Evolutionary conservation across 179 eudicot species (phyloP), one percentile per base, ranked within the genome.

Genomic region (Spergularia azorica): DNA sequence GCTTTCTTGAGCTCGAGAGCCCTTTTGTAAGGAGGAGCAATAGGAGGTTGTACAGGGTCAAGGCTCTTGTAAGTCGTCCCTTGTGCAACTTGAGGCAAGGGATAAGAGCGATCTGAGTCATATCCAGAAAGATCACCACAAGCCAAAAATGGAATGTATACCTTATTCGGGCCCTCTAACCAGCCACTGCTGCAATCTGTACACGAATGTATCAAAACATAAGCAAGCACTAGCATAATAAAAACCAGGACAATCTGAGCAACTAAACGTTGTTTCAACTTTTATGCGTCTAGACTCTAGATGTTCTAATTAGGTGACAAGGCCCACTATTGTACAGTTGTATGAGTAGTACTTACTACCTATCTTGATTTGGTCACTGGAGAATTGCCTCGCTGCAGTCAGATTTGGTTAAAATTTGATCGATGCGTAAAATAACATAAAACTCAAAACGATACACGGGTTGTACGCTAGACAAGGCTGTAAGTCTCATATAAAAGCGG

Each of bases 41-140:
- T 95, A 0, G 98, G 98, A 11, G 97, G 98, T 73, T 95, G 98
- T 9, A 95, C 87, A 0, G 98, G 98, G 83, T 93, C 97, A 78
- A 95, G 85, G 84, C 90, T 89, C 83, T 83, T 85, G 84, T 94
- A 94, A 14, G 90, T 83, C 67, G 90, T 83, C 67, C 98, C 98
- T 68, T 89, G 87, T 4, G 89, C 89, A 59, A 70, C 85, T 82
- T 80, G 89, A 71, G 98, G 87, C 67, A 95, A 92, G 0, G 97
- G 98, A 76, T 95, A 95, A n/a, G 98, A 95, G 39, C 93, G 90
- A 76, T 95, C 98, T 0, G 98, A 95, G 80, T 95, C 98, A 20
- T 93, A 95, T 67, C 98, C 98, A 32, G 85, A 82, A 15, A 95
- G 91, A 81, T 95, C 98, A 69, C 98, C 98, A 67, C 98, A 95